Evolutionary conservation across 148 eudicot genomes (phyloP), one percentile per base, ranked within the genome.

Genomic region (Diospyros lotus): DNA sequence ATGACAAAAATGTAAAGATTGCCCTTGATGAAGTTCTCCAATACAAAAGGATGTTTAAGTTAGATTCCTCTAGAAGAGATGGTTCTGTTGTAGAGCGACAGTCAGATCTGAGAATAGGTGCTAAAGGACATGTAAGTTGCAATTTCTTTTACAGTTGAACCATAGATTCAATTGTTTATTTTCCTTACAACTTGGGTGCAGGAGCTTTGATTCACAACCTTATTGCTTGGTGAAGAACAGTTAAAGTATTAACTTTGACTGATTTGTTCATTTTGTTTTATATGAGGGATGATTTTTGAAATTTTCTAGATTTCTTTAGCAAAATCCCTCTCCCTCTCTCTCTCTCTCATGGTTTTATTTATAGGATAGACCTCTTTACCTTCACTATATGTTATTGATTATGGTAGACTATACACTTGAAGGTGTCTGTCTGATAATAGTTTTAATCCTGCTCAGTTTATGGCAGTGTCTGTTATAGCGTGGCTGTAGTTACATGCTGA

Each of bases 1-100:
- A 83, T 53, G 79, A 88, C 64, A 15, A 69, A 73, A 69, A 77
- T 81, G 73, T 92, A 76, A 86, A 87, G 86, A 52, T 46, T 59
- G 83, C 90, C 41, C 83, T 95, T 69, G 84, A 92, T 64, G 93
- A 92, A 75, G 97, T 88, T 80, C 87, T 95, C 17, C 72, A 73
- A 64, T 81, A 60, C 78, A 93, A 86, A 80, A 77, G 66, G 76
- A 80, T 79, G 58, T 79, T 77, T 67, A 91, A 90, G 80, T 13
- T 72, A 64, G 86, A 77, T 56, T 75, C 78, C 44, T 56, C 80
- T 73, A 87, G 80, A 82, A 79, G 82, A 80, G 81, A 62, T 60
- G 80, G 64, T 73, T 81, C 87, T 65, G 73, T 75, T 66, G 58
- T 78, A 59, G 80, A 82, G 84, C 87, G 81, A 51, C 52, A 64